Conservation (phyloP, 2,329 filamentous ascomycete genomes). For the Thyridium curvatum region DNA sequence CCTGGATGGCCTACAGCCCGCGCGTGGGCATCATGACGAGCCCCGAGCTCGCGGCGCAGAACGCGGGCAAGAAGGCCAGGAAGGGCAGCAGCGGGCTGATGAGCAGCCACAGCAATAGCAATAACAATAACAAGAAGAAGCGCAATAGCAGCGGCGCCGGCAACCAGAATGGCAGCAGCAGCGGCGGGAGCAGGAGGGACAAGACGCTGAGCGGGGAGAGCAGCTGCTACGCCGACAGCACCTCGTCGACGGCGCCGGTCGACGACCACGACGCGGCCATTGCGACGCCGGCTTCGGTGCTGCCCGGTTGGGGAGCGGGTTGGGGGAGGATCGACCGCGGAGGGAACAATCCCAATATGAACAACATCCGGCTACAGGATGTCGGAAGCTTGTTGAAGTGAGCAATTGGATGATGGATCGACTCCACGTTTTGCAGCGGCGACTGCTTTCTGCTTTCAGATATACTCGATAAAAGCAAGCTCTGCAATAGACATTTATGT, state of each 20-base stretch:
- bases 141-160: background rate
- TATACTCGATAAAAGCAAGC: background rate
- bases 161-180: constrained; percentile 1
- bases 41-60: constrained; percentile 26
- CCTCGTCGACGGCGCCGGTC: constrained; percentile 10
- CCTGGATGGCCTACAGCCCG: constrained; percentile 19
- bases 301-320: constrained; percentile 30
- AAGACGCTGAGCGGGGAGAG: constrained; percentile 4
- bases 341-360: constrained; percentile 16
- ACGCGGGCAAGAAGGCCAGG: background rate
- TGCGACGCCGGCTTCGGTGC: constrained; percentile 11
- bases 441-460: background rate
- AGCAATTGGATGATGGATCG: background rate
- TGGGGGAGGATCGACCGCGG: constrained; percentile 31
- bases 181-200: background rate
- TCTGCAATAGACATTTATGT: background rate
- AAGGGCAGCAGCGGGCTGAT: constrained; percentile 6
- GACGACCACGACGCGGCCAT: constrained; percentile 11
- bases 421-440: background rate
- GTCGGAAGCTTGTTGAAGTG: constrained; percentile 25
- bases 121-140: background rate
- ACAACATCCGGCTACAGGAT: constrained; percentile 29
- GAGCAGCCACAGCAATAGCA: background rate
- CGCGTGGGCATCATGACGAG: constrained; percentile 36
- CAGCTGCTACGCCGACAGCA: constrained; percentile 6